Evolutionary conservation across 163 green algal genomes (phyloP).

Genomic region (Scenedesmus sp.): DNA sequence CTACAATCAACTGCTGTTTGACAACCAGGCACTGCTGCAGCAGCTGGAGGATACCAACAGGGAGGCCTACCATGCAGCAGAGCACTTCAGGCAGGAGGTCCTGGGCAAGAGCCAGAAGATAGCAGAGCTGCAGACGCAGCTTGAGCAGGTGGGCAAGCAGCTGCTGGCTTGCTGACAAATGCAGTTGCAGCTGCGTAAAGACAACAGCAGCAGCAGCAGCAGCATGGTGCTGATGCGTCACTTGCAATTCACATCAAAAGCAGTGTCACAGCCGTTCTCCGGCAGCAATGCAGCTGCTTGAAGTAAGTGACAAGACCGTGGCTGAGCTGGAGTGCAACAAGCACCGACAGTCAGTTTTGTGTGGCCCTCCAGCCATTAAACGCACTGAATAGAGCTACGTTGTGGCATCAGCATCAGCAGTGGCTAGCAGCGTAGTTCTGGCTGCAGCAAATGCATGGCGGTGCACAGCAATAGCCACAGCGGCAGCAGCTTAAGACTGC

Average conservation of each 20-base stretch:
- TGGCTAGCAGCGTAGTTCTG: too few species aligned
- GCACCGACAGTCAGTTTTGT: too few species aligned
- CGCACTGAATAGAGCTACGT: too few species aligned
- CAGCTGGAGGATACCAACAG: slow-evolving; percentile 73
- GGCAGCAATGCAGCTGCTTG: too few species aligned
- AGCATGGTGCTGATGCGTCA: background rate
- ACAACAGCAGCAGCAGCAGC: too few species aligned
- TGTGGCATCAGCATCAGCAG: too few species aligned
- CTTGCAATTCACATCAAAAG: background rate
- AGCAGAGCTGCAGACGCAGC: slow-evolving; percentile 66
- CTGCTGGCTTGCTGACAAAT: background rate
- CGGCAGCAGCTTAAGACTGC: background rate
- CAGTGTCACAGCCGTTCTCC: background rate
- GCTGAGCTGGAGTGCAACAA: too few species aligned
- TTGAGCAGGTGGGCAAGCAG: slow-evolving; percentile 60
- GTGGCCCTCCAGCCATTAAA: too few species aligned
- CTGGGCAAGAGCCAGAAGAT: slow-evolving; percentile 79
- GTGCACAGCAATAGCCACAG: background rate
- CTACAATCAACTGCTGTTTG: slow-evolving; percentile 68
- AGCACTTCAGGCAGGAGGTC: slow-evolving; percentile 80
- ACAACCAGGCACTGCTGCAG: slow-evolving; percentile 75
- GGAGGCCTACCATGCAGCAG: slow-evolving; percentile 79
- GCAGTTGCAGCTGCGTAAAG: background rate
- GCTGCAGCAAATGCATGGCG: too few species aligned
- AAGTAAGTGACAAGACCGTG: too few species aligned